Evolutionary conservation across 2,329 filamentous ascomycete genomes (phyloP), one percentile per base, ranked within the genome.

Genomic region (Blastomyces gilchristii): DNA sequence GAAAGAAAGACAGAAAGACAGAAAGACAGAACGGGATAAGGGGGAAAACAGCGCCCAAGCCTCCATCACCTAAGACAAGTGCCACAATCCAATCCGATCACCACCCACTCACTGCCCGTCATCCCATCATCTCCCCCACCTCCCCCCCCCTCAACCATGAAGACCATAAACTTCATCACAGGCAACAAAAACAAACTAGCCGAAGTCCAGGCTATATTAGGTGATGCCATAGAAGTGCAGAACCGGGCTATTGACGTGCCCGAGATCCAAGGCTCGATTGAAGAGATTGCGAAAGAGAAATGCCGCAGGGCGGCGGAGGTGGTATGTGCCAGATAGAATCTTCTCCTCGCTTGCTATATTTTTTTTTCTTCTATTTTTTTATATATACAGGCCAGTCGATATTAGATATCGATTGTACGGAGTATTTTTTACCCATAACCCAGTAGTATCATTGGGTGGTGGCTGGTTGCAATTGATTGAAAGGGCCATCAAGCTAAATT

Each of bases 131-230:
- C 9, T 16, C 22, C 49, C 6, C 18, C 22, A 5, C 11, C 47
- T 22, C 7, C 4, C 1, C 52, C 28, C 8, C 1, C 43, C 2
- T 3, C 4, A 12, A 59, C 22, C 78, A 79, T 80, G 68, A 77
- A 81, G 66, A 73, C 72, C 22, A 79, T 99, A 68, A 92, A 95
- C 77, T 99, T 99, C 80, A 96, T 99, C 73, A 97, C 93, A 1
- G 89, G 93, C 76, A 99, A 99, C 78, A 86, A 87, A 72, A 95
- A 96, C 80, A 99, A 99, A 80, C 83, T 99, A 63, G 80, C 82
- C 63, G 94, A 99, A 79, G 91, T 96, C 68, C 86, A 89, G 75
- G 87, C 89, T 22, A 97, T 99, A 69, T 83, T 99, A 2, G 86
- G 87, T 9, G 84, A 83, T 64, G 78, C 79, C 43, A 88, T 97